Evolutionary conservation across 495 filamentous ascomycete species (phyloP), one percentile per base, ranked within the genome.

Genomic region (Hyaloscypha variabilis): DNA sequence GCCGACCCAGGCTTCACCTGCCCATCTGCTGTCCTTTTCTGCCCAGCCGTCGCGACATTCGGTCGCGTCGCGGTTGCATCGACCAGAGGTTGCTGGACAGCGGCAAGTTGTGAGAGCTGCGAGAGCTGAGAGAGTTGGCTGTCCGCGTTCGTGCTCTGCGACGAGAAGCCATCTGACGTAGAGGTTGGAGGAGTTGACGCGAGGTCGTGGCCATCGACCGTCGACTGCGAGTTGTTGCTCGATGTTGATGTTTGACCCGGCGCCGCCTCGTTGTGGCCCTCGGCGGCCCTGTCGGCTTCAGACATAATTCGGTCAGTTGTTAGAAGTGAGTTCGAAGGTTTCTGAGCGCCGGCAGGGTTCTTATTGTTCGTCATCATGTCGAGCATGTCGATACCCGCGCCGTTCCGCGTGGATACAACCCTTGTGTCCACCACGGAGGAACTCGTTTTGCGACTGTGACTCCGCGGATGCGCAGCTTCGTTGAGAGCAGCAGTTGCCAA

Each of bases 21-120:
- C 28, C 89, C 88, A 68, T 86, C 84, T 14, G 87, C 88, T 74
- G 83, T 91, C 67, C 89, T 80, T 72, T 91, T 91, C 26, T 81
- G 80, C 10, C 79, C 74, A 13, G 67, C 67, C 54, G 65, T 64
- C 14, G 67, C 39, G 26, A 66, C 31, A 58, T 66, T 49, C 55
- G 67, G 52, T 59, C 67, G 67, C 53, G 61, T 30, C 17, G 64
- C n/a, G n/a, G 52, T 19, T 10, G 51, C 28, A 28, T 63, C 62
- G 77, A 74, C 73, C 64, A 84, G 76, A 58, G 77, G 80, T 64
- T 79, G 75, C 72, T 81, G 82, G 25, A 78, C 75, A 24, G 83
- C 82, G 23, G 83, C 83, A 49, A 83, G 73, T 60, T 84, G 80
- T 19, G 83, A 85, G 2, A 86, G 72, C 66, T 83, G 82, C 39